A percentile compares a stretch with the other conserved stretches of the same genome.
Evolutionary conservation across 148 eudicot genomes (phyloP).

Genomic region (Hydrangea macrophylla): DNA sequence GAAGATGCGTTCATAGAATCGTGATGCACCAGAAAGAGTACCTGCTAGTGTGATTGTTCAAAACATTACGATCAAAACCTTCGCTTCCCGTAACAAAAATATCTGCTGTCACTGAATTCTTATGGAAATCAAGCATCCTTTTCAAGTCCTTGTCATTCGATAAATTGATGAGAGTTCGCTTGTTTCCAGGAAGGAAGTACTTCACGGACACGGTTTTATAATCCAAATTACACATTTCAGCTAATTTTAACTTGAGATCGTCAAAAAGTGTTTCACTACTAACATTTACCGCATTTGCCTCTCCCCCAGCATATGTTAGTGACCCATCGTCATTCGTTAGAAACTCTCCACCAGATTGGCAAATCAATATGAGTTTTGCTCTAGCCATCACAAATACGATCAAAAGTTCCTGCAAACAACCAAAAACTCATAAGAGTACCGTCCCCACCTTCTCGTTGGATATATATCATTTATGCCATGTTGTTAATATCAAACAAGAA

Average conservation of each 20-base stretch:
- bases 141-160: slow-evolving; percentile 44
- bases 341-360: slow-evolving; percentile 58
- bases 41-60: slow-evolving; percentile 21
- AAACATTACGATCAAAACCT: slow-evolving; percentile 34
- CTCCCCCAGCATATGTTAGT: slow-evolving; percentile 48
- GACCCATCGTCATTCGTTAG: slow-evolving; percentile 48
- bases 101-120: slow-evolving; percentile 47
- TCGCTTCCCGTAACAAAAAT: slow-evolving; percentile 40
- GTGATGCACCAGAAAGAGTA: slow-evolving; percentile 13
- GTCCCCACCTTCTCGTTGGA: no score
- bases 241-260: slow-evolving; percentile 50
- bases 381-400: slow-evolving; percentile 35
- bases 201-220: slow-evolving; percentile 35
- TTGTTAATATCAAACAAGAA: not conserved
- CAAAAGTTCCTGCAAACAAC: slow-evolving; percentile 15
- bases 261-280: slow-evolving; percentile 37
- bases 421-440: slow-evolving; percentile 6
- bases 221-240: slow-evolving; percentile 45
- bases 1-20: not conserved
- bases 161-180: slow-evolving; percentile 43
- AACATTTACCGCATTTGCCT: slow-evolving; percentile 51
- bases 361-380: slow-evolving; percentile 51
- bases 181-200: slow-evolving; percentile 60
- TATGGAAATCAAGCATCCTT: slow-evolving; percentile 53
- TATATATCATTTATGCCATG: not conserved